A percentile compares a stretch with the other conserved stretches of the same genome.
Evolutionary conservation across 768 basidiomycete species (phyloP).

Genomic region (Leccinellum rugosiceps): DNA sequence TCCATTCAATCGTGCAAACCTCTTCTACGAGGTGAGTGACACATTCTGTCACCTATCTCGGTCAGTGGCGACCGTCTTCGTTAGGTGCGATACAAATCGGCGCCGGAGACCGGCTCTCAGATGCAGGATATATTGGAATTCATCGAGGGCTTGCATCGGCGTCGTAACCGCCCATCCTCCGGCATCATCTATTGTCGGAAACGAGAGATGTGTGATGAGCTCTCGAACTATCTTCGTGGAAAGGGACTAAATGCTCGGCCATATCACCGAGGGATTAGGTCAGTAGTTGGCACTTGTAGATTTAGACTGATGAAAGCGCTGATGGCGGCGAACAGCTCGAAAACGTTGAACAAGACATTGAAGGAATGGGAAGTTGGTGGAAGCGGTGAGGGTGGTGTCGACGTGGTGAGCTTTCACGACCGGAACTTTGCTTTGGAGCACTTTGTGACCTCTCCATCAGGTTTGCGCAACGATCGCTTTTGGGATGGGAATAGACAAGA

Average conservation of each 20-base stretch:
- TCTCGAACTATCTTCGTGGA: slow-evolving; percentile 59
- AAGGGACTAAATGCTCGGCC: slow-evolving; percentile 67
- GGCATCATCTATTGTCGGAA: slow-evolving; percentile 81
- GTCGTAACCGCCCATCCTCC: slow-evolving; percentile 56
- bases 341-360: slow-evolving; percentile 49
- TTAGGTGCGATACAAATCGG: slow-evolving; percentile 62
- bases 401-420: slow-evolving; percentile 48
- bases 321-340: slow-evolving; percentile 32
- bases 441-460: slow-evolving; percentile 30
- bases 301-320: neutral
- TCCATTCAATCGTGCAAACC: slow-evolving; percentile 77
- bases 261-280: slow-evolving; percentile 75
- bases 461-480: slow-evolving; percentile 82
- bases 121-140: slow-evolving; percentile 68
- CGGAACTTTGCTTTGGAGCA: neutral
- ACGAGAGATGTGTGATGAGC: slow-evolving; percentile 60
- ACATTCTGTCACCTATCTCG: neutral
- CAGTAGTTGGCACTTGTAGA: slow-evolving; percentile 1
- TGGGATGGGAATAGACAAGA: slow-evolving; percentile 85
- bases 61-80: neutral
- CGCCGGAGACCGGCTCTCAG: slow-evolving; percentile 47
- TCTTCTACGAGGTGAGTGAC: slow-evolving; percentile 70
- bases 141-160: slow-evolving; percentile 57
- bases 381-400: slow-evolving; percentile 49
- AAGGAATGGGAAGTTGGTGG: slow-evolving; percentile 62